phyloP scores from a whole-genome alignment of 1,284 basidiomycete genomes.

The Anthracocystis walkeri region DNA sequence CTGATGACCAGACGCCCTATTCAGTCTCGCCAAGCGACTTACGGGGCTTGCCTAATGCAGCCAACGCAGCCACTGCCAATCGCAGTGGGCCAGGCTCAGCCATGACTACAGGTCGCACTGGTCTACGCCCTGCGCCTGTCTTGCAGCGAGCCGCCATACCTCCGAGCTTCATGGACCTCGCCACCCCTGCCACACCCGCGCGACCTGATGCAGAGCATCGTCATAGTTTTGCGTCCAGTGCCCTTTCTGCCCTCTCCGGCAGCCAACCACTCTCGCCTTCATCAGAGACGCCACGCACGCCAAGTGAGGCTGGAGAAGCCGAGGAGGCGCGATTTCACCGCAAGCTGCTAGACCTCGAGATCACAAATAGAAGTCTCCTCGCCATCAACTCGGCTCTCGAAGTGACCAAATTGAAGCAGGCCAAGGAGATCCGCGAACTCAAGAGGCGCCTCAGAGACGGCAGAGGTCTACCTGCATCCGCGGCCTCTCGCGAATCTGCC shows the following conservation, averaged over 20 bases:
- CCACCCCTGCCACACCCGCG: background rate
- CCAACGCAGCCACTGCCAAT: background rate
- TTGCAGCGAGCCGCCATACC: conserved; percentile 22
- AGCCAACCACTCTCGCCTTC: conserved; percentile 30
- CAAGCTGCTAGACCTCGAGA: conserved; percentile 71
- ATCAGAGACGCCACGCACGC: conserved; percentile 32
- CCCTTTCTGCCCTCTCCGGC: conserved; percentile 9
- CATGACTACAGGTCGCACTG: conserved; percentile 25
- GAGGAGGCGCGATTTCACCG: conserved; percentile 61
- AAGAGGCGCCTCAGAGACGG: conserved; percentile 52
- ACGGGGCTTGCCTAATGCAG: background rate
- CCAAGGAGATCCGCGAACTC: conserved; percentile 69
- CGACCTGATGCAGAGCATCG: conserved; percentile 20
- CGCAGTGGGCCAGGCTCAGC: conserved; percentile 20
- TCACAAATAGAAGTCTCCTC: conserved; percentile 71
- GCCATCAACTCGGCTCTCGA: conserved; percentile 71
- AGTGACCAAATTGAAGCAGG: conserved; percentile 69
- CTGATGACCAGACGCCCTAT: conserved; percentile 13
- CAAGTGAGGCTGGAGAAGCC: conserved; percentile 43
- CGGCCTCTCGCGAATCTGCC: conserved; percentile 13
- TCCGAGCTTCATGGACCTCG: conserved; percentile 21
- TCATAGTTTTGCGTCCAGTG: conserved; percentile 22
- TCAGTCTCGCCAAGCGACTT: conserved; percentile 16
- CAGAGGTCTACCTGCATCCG: conserved; percentile 13
- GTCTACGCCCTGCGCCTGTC: conserved; percentile 11